Evolutionary conservation across 1,139 yeast genomes (phyloP), one percentile per base, ranked within the genome.

Genomic region (Sugiyamaella japonica): DNA sequence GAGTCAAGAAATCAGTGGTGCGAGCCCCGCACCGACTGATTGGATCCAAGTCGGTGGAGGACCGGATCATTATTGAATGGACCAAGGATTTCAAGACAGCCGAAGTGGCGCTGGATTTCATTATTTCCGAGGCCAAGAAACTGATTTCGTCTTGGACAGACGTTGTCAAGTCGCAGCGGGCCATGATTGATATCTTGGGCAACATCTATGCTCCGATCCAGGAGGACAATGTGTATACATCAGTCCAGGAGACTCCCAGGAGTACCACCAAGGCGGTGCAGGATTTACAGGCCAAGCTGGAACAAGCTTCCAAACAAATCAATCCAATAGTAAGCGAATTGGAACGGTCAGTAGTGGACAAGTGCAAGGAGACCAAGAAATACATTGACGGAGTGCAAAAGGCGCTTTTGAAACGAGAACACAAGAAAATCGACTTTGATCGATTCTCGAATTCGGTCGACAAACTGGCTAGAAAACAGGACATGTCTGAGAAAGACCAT

Each of bases 61-160:
- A 81, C 63, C 77, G 79, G 56, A 67, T 80, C 46, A 73, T 81
- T 32, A 65, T 71, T 10, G 78, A 76, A 48, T 80, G 80, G 72
- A 69, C 76, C 50, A 74, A 76, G 56, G 84, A 81, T 57, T 65
- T 81, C 56, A 70, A 73, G 48, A 70, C 74, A 28, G 72, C 82
- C 1, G 70, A 76, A 15, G 71, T 70, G 50, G 85, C 82, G 1
- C 63, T 82, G 49, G 73, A 74, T 50, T 76, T 72, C 58, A 63
- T 79, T 28, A 60, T 63, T 7, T 59, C 66, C 16, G 82, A 78
- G 55, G 66, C 73, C 38, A 68, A 69, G 48, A 64, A 67, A 25
- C 63, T 76, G 32, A 67, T 73, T 25, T 63, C 65, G 20, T 69
- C 74, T 53, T 75, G 82, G 76, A 75, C 76, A 23, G 66, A 66